Percentiles rank a stretch among this genome's conserved stretches.
Evolutionary conservation across 257 asterid species (phyloP).

Genomic region (Parsonsia alboflavescens): DNA sequence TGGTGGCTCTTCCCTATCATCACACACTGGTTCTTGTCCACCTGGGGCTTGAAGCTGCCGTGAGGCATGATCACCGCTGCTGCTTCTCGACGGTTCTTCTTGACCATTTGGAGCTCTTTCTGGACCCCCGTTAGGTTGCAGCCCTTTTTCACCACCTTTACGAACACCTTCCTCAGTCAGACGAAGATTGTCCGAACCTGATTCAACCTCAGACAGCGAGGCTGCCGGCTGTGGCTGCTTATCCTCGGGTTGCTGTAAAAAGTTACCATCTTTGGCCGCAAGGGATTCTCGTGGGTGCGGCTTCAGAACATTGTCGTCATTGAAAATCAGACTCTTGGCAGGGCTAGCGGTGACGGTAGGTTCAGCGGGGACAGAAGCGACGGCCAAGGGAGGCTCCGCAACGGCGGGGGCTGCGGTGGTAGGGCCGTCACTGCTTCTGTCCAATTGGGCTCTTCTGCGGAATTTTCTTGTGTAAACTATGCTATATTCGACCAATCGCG

Average conservation of each 20-base stretch:
- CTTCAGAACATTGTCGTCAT: constrained; percentile 3
- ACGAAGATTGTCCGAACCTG: neutral
- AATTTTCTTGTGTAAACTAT: constrained; percentile 31
- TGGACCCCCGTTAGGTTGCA: constrained; percentile 7
- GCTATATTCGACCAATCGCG: constrained; percentile 23
- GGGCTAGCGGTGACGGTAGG: constrained; percentile 8
- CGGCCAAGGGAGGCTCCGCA: constrained; percentile 11
- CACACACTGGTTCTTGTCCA: neutral
- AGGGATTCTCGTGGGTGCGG: constrained; percentile 18
- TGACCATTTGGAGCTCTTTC: constrained; percentile 3
- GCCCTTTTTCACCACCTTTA: constrained; percentile 11
- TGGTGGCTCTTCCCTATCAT: constrained; percentile 9
- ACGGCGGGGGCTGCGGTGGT: constrained; percentile 3
- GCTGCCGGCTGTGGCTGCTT: neutral
- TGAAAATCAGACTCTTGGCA: neutral
- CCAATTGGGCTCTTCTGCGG: constrained; percentile 18
- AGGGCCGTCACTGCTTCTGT: constrained; percentile 11
- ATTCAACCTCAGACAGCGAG: neutral
- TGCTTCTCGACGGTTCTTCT: neutral
- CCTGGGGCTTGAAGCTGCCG: neutral
- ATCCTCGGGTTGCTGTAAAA: constrained; percentile 7
- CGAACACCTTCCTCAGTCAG: constrained; percentile 6
- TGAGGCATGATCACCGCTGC: neutral
- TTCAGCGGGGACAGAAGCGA: neutral
- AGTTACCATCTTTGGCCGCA: constrained; percentile 13